Conservation (phyloP, 2,329 filamentous ascomycete genomes). For the Alternaria rosae region DNA sequence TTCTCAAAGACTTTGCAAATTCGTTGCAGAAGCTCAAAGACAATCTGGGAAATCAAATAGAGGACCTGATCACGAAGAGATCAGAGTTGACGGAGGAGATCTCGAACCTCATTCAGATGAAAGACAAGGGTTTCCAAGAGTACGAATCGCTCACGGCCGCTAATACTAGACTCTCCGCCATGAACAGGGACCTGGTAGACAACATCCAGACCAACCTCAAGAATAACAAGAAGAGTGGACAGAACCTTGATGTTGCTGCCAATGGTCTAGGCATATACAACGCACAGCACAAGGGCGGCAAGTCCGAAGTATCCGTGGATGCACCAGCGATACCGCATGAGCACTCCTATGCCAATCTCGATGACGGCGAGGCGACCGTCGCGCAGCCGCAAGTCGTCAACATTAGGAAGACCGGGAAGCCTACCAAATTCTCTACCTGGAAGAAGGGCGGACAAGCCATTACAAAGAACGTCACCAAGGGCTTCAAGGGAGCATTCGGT, state of each 20-base stretch:
- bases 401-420: slow-evolving; percentile 84
- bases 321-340: slow-evolving; percentile 50
- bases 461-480: slow-evolving; percentile 92
- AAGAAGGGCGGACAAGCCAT: slow-evolving; percentile 95
- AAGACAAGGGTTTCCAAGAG: slow-evolving; percentile 91
- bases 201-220: slow-evolving; percentile 95
- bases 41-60: slow-evolving; percentile 75
- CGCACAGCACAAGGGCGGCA: slow-evolving; percentile 46
- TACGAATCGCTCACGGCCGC: slow-evolving; percentile 94
- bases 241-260: slow-evolving; percentile 55
- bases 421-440: slow-evolving; percentile 98
- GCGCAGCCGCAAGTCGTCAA: slow-evolving; percentile 91
- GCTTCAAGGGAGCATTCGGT: slow-evolving; percentile 87
- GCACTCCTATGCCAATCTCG: slow-evolving; percentile 52
- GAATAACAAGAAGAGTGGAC: slow-evolving; percentile 65
- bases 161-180: slow-evolving; percentile 90
- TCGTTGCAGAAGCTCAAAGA: slow-evolving; percentile 77
- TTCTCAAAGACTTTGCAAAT: slow-evolving; percentile 68
- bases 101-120: slow-evolving; percentile 79
- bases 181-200: slow-evolving; percentile 95
- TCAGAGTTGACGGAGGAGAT: slow-evolving; percentile 87
- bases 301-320: slow-evolving; percentile 51
- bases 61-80: slow-evolving; percentile 87
- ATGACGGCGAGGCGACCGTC: slow-evolving; percentile 68
- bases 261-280: slow-evolving; percentile 71